phyloP scores from a whole-genome alignment of 495 filamentous ascomycete genomes.

The Cercophora scortea region DNA sequence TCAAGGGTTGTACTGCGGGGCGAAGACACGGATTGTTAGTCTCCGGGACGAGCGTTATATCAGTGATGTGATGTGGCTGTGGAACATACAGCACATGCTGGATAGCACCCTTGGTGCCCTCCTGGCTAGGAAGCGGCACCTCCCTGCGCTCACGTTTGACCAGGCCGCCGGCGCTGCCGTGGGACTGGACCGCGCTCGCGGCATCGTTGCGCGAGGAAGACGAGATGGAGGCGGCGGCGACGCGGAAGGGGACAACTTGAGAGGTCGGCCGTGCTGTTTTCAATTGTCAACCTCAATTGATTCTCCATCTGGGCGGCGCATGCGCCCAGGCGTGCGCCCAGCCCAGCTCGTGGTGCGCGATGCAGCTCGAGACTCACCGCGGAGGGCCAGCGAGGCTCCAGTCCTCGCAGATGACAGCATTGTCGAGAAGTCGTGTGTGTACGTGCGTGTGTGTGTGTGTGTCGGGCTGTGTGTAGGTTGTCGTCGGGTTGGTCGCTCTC shows the following conservation, averaged over 20 bases:
- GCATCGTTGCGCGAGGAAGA: conserved; percentile 52
- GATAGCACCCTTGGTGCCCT: conserved; percentile 86
- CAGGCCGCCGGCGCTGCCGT: conserved; percentile 29
- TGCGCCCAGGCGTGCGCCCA: too few species aligned
- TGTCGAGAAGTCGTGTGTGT: conserved; percentile 6
- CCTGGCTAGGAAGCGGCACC: conserved; percentile 83
- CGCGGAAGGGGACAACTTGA: conserved; percentile 53
- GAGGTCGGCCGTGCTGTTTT: conserved; percentile 51
- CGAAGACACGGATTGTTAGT: not conserved
- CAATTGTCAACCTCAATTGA: conserved; percentile 6
- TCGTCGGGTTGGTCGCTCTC: not conserved
- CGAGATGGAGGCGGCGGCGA: conserved; percentile 55
- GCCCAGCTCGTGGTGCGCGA: not conserved
- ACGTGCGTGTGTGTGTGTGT: not conserved
- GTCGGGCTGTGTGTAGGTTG: not conserved
- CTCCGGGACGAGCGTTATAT: too few species aligned
- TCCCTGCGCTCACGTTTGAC: conserved; percentile 48
- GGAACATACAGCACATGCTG: conserved; percentile 83
- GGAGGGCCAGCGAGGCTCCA: conserved; percentile 58
- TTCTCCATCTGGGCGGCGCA: too few species aligned
- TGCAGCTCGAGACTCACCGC: conserved; percentile 44
- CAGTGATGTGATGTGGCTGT: not conserved
- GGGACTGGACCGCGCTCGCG: conserved; percentile 33
- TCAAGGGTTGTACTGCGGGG: conserved; percentile 73
- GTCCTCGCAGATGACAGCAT: conserved; percentile 62